phyloP scores from a whole-genome alignment of 1,284 basidiomycete genomes.

The Sutorius eximius region DNA sequence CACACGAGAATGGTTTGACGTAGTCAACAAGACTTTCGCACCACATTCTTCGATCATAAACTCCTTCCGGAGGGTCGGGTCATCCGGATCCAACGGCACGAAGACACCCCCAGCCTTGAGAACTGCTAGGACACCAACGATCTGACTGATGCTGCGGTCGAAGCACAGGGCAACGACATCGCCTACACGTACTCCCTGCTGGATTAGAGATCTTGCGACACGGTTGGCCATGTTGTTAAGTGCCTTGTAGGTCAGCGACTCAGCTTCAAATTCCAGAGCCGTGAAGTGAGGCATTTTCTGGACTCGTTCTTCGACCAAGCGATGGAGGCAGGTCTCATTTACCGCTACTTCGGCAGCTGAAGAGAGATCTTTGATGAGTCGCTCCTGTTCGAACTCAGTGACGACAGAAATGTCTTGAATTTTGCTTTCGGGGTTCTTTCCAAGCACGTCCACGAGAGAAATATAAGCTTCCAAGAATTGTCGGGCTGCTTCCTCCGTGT shows the following conservation, averaged over 20 bases:
- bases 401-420: constrained; percentile 30
- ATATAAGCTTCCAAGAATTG: constrained; percentile 33
- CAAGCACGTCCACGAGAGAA: constrained; percentile 28
- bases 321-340: constrained; percentile 25
- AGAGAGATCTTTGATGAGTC: constrained; percentile 30
- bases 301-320: constrained; percentile 26
- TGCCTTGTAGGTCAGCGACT: constrained; percentile 28
- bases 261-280: constrained; percentile 29
- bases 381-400: constrained; percentile 22
- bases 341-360: constrained; percentile 12
- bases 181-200: constrained; percentile 25
- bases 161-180: constrained; percentile 33
- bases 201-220: constrained; percentile 26
- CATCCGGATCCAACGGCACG: constrained; percentile 34
- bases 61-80: constrained; percentile 33
- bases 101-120: constrained; percentile 36
- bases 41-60: constrained; percentile 31
- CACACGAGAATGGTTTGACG: constrained; percentile 22
- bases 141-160: constrained; percentile 30
- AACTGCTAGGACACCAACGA: constrained; percentile 33
- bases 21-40: constrained; percentile 30
- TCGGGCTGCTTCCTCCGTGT: constrained; percentile 29
- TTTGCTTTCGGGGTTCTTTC: constrained; percentile 17
- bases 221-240: constrained; percentile 29
- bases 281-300: constrained; percentile 21